Evolutionary conservation across 1,284 basidiomycete genomes (phyloP).

Genomic region (Neotropicomus parvogracilis): DNA sequence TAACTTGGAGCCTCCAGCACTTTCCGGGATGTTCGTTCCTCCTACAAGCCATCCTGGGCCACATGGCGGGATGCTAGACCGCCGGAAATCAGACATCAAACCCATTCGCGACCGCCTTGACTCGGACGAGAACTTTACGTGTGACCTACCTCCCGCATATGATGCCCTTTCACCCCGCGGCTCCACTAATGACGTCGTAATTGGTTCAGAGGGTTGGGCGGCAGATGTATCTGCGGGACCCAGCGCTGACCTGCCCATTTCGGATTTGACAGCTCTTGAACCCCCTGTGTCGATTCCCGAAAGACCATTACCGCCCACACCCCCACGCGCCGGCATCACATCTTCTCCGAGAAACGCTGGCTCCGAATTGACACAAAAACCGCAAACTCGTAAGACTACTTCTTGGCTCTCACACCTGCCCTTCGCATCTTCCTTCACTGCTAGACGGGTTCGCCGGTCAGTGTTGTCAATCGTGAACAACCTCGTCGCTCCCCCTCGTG

Average conservation of each 20-base stretch:
- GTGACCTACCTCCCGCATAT: constrained; percentile 22
- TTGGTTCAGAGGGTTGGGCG: no score
- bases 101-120: neutral
- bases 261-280: no score
- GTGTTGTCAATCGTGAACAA: constrained; percentile 46
- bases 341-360: neutral
- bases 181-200: neutral
- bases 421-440: constrained; percentile 34
- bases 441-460: constrained; percentile 40
- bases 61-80: constrained; percentile 6
- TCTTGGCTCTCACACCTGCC: constrained; percentile 33
- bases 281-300: neutral
- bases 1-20: no score
- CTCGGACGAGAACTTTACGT: neutral
- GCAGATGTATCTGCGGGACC: neutral
- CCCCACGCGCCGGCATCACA: neutral
- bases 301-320: neutral
- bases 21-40: no score
- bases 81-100: neutral
- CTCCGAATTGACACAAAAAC: neutral
- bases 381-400: constrained; percentile 6
- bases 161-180: constrained; percentile 10
- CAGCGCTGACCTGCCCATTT: neutral
- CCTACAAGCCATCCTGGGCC: no score
- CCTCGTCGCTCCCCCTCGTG: constrained; percentile 33